A percentile compares a stretch with the other conserved stretches of the same genome.
Conservation (phyloP, 2,329 filamentous ascomycete genomes). For the Sclerotinia glacialis region DNA sequence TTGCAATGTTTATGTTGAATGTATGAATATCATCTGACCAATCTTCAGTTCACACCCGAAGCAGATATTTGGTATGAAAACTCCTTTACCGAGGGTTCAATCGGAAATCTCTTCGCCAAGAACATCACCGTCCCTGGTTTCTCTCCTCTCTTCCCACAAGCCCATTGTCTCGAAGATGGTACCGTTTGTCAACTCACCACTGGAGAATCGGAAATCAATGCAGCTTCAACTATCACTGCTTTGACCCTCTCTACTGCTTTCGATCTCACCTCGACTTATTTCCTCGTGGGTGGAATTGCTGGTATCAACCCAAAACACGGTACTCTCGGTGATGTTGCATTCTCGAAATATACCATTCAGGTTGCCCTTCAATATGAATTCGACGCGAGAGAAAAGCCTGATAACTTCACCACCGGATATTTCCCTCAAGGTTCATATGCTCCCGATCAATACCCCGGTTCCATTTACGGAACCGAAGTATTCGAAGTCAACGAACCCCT, state of each 20-base stretch:
- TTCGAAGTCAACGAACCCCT: slow-evolving; percentile 63
- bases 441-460: slow-evolving; percentile 56
- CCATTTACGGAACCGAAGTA: slow-evolving; percentile 66
- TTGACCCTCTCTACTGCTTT: slow-evolving; percentile 61
- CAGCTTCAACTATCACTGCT: slow-evolving; percentile 62
- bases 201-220: slow-evolving; percentile 72
- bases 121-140: slow-evolving; percentile 61
- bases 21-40: not conserved
- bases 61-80: slow-evolving; percentile 60
- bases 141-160: slow-evolving; percentile 62
- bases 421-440: slow-evolving; percentile 58
- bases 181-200: slow-evolving; percentile 67
- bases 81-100: slow-evolving; percentile 43
- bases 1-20: not conserved
- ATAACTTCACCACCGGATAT: slow-evolving; percentile 65
- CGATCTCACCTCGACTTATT: slow-evolving; percentile 66
- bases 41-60: slow-evolving; percentile 57
- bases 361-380: slow-evolving; percentile 75
- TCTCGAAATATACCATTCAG: slow-evolving; percentile 68
- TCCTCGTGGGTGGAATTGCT: slow-evolving; percentile 68
- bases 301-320: slow-evolving; percentile 68
- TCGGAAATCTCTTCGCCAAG: slow-evolving; percentile 55
- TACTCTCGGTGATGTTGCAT: slow-evolving; percentile 64
- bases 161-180: slow-evolving; percentile 60
- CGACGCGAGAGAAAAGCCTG: slow-evolving; percentile 64